Conservation (phyloP, 352 stramenopile genomes). For the Pythium utonaiense region DNA sequence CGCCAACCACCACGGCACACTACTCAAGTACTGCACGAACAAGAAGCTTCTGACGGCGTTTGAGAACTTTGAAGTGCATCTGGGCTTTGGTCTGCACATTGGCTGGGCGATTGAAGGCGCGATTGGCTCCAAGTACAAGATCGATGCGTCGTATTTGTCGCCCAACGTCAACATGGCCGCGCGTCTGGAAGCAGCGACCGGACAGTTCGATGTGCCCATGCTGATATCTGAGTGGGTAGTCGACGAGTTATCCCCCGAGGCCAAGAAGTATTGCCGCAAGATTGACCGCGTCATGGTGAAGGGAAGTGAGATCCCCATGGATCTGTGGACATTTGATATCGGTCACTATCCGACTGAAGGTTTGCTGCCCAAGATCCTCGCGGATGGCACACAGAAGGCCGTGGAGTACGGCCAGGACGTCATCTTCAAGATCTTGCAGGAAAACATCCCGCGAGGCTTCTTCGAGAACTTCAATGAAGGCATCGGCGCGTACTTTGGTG, state of each 20-base stretch:
- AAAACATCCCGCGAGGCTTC: slow-evolving; percentile 85
- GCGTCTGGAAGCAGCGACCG: slow-evolving; percentile 93
- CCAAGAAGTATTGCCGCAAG: slow-evolving; percentile 86
- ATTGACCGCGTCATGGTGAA: slow-evolving; percentile 97
- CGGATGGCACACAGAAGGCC: slow-evolving; percentile 68
- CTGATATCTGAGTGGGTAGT: slow-evolving; percentile 95
- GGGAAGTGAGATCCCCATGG: slow-evolving; percentile 93
- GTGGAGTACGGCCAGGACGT: slow-evolving; percentile 78
- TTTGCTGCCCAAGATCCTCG: slow-evolving; percentile 40
- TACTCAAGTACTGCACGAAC: slow-evolving; percentile 84
- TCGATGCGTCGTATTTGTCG: slow-evolving; percentile 97
- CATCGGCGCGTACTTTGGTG: slow-evolving; percentile 91
- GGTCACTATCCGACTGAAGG: slow-evolving; percentile 68
- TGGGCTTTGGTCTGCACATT: slow-evolving; percentile 97
- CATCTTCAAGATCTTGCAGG: slow-evolving; percentile 71
- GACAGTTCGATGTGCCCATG: slow-evolving; percentile 95
- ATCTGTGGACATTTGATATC: slow-evolving; percentile 94
- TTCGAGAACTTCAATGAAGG: slow-evolving; percentile 90
- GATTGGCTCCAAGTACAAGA: slow-evolving; percentile 97
- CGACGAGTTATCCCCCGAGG: slow-evolving; percentile 88
- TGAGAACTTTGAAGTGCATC: slow-evolving; percentile 89
- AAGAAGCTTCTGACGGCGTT: slow-evolving; percentile 79
- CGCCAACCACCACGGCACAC: slow-evolving; percentile 81
- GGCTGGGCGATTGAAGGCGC: slow-evolving; percentile 98
- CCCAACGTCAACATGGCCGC: slow-evolving; percentile 98